Percentiles rank a stretch among this genome's conserved stretches.
These are phyloP conservation scores for Hymenochaete sp. DNA, from an alignment of 1,284 basidiomycete species.

Conservation along the genomic window DNA sequence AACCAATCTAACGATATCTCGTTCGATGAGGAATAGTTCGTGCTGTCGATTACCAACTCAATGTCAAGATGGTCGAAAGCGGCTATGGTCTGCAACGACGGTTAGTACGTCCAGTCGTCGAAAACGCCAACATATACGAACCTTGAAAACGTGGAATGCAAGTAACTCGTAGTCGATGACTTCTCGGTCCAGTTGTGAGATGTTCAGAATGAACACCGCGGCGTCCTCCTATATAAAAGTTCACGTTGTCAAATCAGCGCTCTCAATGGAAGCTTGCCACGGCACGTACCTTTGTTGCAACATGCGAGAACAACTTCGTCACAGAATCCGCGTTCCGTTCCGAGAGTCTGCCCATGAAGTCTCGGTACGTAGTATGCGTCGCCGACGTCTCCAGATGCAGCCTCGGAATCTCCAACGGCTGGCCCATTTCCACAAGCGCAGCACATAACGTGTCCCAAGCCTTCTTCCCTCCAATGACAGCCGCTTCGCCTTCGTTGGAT, in stretches of 20 bases:
- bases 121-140: conserved; percentile 25
- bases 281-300: conserved; percentile 35
- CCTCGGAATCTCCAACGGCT: conserved; percentile 57
- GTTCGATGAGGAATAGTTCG: conserved; percentile 65
- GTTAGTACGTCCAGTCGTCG: conserved; percentile 5
- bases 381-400: conserved; percentile 41
- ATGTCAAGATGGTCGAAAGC: conserved; percentile 45
- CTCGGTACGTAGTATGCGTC: conserved; percentile 53
- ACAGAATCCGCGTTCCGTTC: conserved; percentile 57
- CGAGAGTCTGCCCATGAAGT: conserved; percentile 62
- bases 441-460: conserved; percentile 72
- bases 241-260: no score
- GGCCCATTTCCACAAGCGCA: conserved; percentile 68
- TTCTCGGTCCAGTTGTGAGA: conserved; percentile 71
- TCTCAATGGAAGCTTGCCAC: no score
- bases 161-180: conserved; percentile 80
- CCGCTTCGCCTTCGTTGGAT: conserved; percentile 47
- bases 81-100: conserved; percentile 29
- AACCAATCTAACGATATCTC: conserved; percentile 80
- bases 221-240: conserved; percentile 38
- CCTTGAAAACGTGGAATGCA: conserved; percentile 77
- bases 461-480: conserved; percentile 56
- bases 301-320: conserved; percentile 61
- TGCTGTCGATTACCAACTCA: conserved; percentile 78
- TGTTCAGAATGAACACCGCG: conserved; percentile 52